A percentile compares a stretch with the other conserved stretches of the same genome.
Conservation (phyloP, 495 filamentous ascomycete species). For the Neurospora tetraspora region DNA sequence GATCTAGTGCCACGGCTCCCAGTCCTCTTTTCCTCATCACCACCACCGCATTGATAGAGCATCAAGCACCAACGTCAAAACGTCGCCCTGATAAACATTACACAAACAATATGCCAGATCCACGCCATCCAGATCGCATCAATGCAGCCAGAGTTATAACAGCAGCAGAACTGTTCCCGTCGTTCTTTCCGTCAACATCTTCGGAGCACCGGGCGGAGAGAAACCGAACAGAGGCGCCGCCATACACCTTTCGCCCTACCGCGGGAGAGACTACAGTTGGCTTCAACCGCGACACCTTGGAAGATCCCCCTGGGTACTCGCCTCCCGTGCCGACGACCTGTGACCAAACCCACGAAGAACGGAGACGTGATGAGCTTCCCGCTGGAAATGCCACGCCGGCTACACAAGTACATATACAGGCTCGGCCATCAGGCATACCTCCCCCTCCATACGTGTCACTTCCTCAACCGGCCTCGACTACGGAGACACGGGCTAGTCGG, state of each 20-base stretch:
- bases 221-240: not conserved
- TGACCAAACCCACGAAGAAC: not conserved
- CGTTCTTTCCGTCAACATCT: not conserved
- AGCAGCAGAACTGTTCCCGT: not conserved
- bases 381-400: not conserved
- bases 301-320: not conserved
- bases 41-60: not conserved
- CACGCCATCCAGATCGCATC: not conserved
- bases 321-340: not conserved
- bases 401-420: not conserved
- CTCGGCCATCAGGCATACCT: not conserved
- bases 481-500: not conserved
- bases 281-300: not conserved
- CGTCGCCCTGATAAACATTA: not conserved
- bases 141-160: not conserved
- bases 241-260: not conserved
- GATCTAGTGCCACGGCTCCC: no score
- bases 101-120: not conserved
- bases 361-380: not conserved
- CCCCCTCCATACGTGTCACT: not conserved
- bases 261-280: not conserved
- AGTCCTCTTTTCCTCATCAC: no score
- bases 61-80: not conserved
- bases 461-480: not conserved
- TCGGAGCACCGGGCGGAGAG: not conserved